These are phyloP conservation scores for Ailanthus altissimus DNA, from an alignment of 345 rosid species.

Conservation along the genomic window DNA sequence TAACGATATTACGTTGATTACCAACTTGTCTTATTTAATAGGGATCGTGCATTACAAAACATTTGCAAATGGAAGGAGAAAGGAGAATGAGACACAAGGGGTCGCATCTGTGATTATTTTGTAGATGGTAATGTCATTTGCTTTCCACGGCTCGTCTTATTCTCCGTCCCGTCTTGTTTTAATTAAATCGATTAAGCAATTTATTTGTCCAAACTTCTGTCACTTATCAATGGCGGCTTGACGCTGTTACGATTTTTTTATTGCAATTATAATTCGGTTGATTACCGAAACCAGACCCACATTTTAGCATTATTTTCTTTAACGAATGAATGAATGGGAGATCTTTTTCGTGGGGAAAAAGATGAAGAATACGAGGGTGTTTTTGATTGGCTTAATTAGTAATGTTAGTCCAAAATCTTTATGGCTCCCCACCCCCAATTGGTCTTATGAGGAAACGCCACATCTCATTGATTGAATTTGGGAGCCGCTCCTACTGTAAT, in stretches of 20 bases:
- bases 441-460: conserved; percentile 35
- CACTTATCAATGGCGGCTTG: conserved; percentile 13
- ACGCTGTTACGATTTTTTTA: conserved; percentile 15
- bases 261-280: conserved; percentile 22
- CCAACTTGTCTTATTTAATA: not conserved
- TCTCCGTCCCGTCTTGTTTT: conserved; percentile 21
- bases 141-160: conserved; percentile 26
- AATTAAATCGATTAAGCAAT: not conserved
- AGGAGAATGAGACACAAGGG: conserved; percentile 7
- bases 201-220: conserved; percentile 16
- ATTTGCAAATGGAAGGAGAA: not conserved
- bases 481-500: not conserved
- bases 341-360: conserved; percentile 27
- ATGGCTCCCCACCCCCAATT: conserved; percentile 35
- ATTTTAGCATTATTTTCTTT: conserved; percentile 3
- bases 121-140: not conserved
- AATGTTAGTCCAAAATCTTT: conserved; percentile 28
- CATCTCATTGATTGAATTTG: conserved; percentile 22
- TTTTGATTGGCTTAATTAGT: conserved; percentile 6
- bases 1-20: not conserved
- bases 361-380: not conserved
- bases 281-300: conserved; percentile 27
- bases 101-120: not conserved
- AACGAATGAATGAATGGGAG: not conserved
- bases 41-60: not conserved